Evolutionary conservation across 106 monocot genomes (phyloP).

Genomic region (Triglochin maritima): DNA sequence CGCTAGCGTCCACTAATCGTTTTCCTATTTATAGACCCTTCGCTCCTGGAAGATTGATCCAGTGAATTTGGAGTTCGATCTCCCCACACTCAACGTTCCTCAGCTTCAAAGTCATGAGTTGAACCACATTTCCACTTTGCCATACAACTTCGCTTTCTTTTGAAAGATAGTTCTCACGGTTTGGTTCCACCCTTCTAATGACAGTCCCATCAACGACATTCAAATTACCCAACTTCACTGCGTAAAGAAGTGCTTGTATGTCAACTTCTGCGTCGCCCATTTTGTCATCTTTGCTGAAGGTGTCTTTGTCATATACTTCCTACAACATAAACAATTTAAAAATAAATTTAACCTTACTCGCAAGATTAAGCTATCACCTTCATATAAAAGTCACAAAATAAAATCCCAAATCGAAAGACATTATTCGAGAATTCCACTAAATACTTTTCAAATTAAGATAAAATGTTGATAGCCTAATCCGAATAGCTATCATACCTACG

Average conservation of each 20-base stretch:
- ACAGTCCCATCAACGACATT: not conserved
- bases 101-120: conserved; percentile 20
- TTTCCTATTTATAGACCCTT: not conserved
- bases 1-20: no score
- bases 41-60: not conserved
- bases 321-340: not conserved
- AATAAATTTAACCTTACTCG: no score
- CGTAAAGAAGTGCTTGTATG: conserved; percentile 17
- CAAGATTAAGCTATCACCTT: no score
- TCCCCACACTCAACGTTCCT: conserved; percentile 29
- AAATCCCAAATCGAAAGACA: no score
- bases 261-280: conserved; percentile 27
- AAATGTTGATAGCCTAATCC: no score
- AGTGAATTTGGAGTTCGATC: conserved; percentile 17
- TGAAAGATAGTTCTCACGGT: no score
- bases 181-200: not conserved
- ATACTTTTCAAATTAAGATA: no score
- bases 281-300: conserved; percentile 23
- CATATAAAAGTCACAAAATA: no score
- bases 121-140: conserved; percentile 13
- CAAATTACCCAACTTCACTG: conserved; percentile 6
- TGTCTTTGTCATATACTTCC: conserved; percentile 32
- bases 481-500: no score
- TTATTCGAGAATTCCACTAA: no score
- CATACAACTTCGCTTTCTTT: conserved; percentile 1